These are phyloP conservation scores for Boletus tomentosulus DNA, from an alignment of 768 basidiomycete species.

Conservation along the genomic window DNA sequence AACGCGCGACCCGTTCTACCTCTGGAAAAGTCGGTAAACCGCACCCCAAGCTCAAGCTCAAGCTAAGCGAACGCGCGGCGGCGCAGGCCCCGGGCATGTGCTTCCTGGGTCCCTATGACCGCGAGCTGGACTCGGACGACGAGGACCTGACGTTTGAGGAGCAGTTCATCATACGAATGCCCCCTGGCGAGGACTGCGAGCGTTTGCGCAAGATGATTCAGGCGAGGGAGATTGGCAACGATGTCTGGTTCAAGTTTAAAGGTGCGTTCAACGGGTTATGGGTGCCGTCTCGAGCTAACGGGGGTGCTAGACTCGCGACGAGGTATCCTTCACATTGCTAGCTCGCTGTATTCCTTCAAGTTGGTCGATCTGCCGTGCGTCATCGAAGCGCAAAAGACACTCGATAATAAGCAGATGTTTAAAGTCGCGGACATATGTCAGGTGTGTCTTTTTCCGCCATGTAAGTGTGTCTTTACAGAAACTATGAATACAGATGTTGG, in stretches of 20 bases:
- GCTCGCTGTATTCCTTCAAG: conserved; percentile 80
- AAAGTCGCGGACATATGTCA: conserved; percentile 99
- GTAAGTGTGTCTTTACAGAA: background rate
- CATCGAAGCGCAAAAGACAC: conserved; percentile 90
- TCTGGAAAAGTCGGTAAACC: conserved; percentile 41
- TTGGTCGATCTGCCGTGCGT: conserved; percentile 95
- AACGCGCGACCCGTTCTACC: conserved; percentile 58
- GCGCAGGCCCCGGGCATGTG: conserved; percentile 81
- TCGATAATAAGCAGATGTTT: conserved; percentile 96
- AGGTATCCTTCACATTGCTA: conserved; percentile 84
- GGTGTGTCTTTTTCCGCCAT: conserved; percentile 39
- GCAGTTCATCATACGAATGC: conserved; percentile 90
- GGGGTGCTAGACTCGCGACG: conserved; percentile 74
- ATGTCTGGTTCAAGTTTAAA: conserved; percentile 98
- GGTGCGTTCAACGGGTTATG: conserved; percentile 41
- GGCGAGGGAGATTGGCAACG: conserved; percentile 70
- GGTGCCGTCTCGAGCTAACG: conserved; percentile 10
- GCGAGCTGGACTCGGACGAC: conserved; percentile 92
- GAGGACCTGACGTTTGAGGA: conserved; percentile 96
- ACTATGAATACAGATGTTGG: conserved; percentile 70
- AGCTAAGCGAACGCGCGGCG: conserved; percentile 79
- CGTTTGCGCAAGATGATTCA: conserved; percentile 78
- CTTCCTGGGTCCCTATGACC: conserved; percentile 87
- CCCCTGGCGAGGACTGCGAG: conserved; percentile 78
- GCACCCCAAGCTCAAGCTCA: conserved; percentile 82